Conservation (phyloP, 805 yeast genomes). For the Teunomyces atbi region DNA sequence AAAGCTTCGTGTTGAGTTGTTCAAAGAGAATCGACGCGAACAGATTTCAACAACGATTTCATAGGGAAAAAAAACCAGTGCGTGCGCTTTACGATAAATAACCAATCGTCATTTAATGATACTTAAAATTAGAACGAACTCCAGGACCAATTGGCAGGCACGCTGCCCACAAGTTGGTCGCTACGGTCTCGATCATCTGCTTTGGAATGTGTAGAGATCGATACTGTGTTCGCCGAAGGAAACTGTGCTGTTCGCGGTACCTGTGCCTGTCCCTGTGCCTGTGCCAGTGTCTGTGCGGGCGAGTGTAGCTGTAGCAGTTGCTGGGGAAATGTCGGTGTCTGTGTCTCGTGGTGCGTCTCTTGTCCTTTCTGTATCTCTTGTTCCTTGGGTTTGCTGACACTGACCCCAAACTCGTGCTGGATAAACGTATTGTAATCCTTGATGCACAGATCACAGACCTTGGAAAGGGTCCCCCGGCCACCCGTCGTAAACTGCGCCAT, state of each 20-base stretch:
- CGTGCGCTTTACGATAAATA: conserved; percentile 1
- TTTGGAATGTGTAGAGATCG: not conserved
- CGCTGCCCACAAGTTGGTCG: conserved; percentile 43
- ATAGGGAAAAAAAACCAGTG: not conserved
- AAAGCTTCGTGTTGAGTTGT: not conserved
- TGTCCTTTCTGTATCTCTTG: not conserved
- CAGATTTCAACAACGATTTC: not conserved
- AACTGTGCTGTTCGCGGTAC: not conserved
- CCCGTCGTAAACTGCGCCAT: conserved; percentile 66
- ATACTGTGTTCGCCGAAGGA: not conserved
- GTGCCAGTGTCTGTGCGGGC: not conserved
- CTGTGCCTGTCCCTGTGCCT: not conserved
- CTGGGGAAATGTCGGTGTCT: not conserved
- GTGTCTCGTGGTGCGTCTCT: not conserved
- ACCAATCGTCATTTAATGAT: not conserved
- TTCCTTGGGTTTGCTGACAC: conserved; percentile 6
- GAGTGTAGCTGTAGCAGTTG: not conserved
- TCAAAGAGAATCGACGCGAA: not conserved
- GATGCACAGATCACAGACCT: conserved; percentile 70
- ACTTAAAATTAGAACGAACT: conserved; percentile 51
- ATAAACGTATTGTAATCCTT: conserved; percentile 56
- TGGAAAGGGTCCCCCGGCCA: conserved; percentile 61
- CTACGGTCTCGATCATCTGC: conserved; percentile 25
- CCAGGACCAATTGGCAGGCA: conserved; percentile 82
- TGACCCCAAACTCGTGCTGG: conserved; percentile 38